phyloP scores from a whole-genome alignment of 2,329 filamentous ascomycete species.

The Emericellopsis atlantica region DNA sequence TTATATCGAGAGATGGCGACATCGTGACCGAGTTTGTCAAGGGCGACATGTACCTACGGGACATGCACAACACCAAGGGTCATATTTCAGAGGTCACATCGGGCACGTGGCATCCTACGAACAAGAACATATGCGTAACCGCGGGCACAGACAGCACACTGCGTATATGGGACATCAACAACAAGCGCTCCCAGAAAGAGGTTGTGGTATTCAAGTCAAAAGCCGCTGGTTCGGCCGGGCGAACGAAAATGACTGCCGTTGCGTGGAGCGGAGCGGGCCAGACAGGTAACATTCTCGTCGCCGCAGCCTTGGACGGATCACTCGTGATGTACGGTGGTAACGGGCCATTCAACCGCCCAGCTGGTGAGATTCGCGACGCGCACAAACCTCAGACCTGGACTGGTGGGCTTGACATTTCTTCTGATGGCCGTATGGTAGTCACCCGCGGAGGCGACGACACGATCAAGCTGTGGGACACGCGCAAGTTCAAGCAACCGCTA shows the following conservation, averaged over 20 bases:
- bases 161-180: constrained; percentile 93
- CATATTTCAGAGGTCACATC: constrained; percentile 87
- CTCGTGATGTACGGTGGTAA: constrained; percentile 87
- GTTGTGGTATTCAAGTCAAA: constrained; percentile 94
- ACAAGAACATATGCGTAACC: constrained; percentile 76
- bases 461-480: constrained; percentile 93
- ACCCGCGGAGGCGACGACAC: constrained; percentile 83
- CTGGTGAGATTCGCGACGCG: constrained; percentile 72
- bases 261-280: constrained; percentile 70
- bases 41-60: constrained; percentile 94
- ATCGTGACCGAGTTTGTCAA: constrained; percentile 82
- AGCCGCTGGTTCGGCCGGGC: constrained; percentile 74
- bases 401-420: constrained; percentile 78
- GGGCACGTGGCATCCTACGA: constrained; percentile 81
- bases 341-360: constrained; percentile 71
- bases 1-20: constrained; percentile 82
- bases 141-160: constrained; percentile 91
- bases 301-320: constrained; percentile 77
- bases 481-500: constrained; percentile 87
- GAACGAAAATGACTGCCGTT: constrained; percentile 88
- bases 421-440: constrained; percentile 80
- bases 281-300: constrained; percentile 69
- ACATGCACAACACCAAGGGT: constrained; percentile 96
- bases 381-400: constrained; percentile 82
- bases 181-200: constrained; percentile 79